Evolutionary conservation across 2,329 filamentous ascomycete species (phyloP).

Genomic region (Zymoseptoria crescenta): DNA sequence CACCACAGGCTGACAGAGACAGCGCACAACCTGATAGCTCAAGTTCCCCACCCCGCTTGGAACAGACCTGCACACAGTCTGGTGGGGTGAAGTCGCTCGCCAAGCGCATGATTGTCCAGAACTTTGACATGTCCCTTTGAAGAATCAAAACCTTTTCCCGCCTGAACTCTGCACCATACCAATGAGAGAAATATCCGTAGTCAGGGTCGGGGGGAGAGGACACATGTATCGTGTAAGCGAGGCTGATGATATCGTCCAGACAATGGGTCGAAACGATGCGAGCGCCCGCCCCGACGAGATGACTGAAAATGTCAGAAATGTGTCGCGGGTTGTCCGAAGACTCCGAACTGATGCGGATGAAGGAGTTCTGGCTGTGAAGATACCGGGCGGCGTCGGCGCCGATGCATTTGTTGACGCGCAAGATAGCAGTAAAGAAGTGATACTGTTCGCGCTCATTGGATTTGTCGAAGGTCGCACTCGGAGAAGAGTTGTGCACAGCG

Average conservation of each 20-base stretch:
- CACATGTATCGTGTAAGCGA: not conserved
- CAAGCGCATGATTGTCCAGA: not conserved
- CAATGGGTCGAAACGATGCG: not conserved
- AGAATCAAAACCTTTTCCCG: not conserved
- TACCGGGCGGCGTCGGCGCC: not conserved
- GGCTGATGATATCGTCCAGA: not conserved
- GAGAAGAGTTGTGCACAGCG: not conserved
- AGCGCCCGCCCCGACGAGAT: not conserved
- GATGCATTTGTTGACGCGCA: constrained; percentile 1
- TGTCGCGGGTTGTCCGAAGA: not conserved
- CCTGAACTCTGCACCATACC: too few relatives aligned
- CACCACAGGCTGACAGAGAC: too few relatives aligned
- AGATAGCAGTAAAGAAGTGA: not conserved
- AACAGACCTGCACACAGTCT: not conserved
- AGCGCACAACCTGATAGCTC: too few relatives aligned
- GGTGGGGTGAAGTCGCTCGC: not conserved
- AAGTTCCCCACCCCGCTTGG: too few relatives aligned
- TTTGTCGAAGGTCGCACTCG: not conserved
- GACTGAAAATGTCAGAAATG: too few relatives aligned
- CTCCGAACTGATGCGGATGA: not conserved
- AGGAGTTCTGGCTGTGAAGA: not conserved
- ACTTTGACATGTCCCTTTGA: not conserved
- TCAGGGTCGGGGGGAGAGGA: not conserved
- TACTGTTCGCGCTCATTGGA: not conserved
- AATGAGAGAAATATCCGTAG: too few relatives aligned